A percentile compares a stretch with the other conserved stretches of the same genome.
Evolutionary conservation across 1,284 basidiomycete species (phyloP).

Genomic region (Trichosporon sp.): DNA sequence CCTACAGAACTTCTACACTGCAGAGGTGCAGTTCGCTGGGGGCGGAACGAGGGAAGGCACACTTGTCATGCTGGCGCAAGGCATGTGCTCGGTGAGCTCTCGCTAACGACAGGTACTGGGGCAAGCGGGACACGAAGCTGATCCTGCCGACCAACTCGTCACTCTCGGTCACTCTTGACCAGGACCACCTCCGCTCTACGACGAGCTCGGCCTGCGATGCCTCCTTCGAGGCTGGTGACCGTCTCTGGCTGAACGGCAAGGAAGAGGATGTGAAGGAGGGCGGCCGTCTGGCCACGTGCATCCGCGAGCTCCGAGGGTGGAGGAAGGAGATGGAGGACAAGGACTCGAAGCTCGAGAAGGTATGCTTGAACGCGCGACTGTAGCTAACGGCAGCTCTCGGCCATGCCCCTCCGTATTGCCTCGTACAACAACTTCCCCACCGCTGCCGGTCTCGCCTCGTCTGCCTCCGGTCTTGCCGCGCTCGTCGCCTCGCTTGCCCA

Average conservation of each 20-base stretch:
- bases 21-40: too few relatives aligned
- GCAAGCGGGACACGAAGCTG: constrained; percentile 92
- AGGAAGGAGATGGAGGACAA: constrained; percentile 74
- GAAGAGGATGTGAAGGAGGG: constrained; percentile 84
- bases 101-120: constrained; percentile 79
- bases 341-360: constrained; percentile 67
- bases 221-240: constrained; percentile 69
- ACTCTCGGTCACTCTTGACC: constrained; percentile 92
- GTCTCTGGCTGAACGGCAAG: constrained; percentile 91
- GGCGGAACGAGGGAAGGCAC: too few relatives aligned
- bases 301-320: constrained; percentile 80
- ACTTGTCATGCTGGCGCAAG: too few relatives aligned
- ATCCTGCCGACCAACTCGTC: constrained; percentile 98
- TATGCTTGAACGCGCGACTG: constrained; percentile 47
- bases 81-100: too few relatives aligned
- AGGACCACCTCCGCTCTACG: constrained; percentile 91
- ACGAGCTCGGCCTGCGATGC: constrained; percentile 87
- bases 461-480: constrained; percentile 94
- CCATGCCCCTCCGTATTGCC: constrained; percentile 77
- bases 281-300: constrained; percentile 81
- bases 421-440: constrained; percentile 99
- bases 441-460: constrained; percentile 95
- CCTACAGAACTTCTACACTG: too few relatives aligned
- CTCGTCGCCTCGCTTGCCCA: constrained; percentile 85
- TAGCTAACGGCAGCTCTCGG: constrained; percentile 64